Evolutionary conservation across 129 eudicot species (phyloP), one percentile per base, ranked within the genome.

Genomic region (Saussurea involucrata): DNA sequence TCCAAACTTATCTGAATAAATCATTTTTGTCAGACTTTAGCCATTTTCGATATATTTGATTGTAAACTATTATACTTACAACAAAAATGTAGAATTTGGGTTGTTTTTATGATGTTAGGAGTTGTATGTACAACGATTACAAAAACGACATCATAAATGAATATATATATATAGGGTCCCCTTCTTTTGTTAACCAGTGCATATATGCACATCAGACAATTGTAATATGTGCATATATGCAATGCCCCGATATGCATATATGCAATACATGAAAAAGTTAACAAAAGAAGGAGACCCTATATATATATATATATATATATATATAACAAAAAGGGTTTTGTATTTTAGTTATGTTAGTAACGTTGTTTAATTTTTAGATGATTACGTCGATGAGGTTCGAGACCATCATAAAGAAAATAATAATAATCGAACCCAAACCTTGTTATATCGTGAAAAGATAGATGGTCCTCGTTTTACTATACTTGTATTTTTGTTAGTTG

Each of bases 401-500:
- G 8, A 28, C 34, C 8, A 15, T 29, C 42, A 34, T 24, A 29
- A 27, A 31, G 18, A 28, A 66, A 66, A 1, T 66, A 28, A 66
- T 31, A 29, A 17, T 8, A 66, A 12, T 36, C 71, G 21, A 29
- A 66, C 21, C 20, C 24, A 66, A 15, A 9, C 15, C 10, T 11
- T 63, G 10, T 13, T 7, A 2, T 29, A 28, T 66, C 3, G 21
- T 66, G 20, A 66, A 66, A 4, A 66, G 3, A 21, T n/a, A 66
- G 9, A 18, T 63, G 29, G 17, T 66, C 42, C 42, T 66, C 24
- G 10, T 32, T 66, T 33, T 33, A 66, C 44, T 66, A 29, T 66
- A 65, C 71, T 66, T 65, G 71, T 66, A 66, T 66, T 66, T n/a
- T 66, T 8, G 42, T 66, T 66, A 17, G 71, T 66, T 66, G 71